A percentile compares a stretch with the other conserved stretches of the same genome.
Conservation (phyloP, 139 green algal species). For the Helicosporidium sp. region DNA sequence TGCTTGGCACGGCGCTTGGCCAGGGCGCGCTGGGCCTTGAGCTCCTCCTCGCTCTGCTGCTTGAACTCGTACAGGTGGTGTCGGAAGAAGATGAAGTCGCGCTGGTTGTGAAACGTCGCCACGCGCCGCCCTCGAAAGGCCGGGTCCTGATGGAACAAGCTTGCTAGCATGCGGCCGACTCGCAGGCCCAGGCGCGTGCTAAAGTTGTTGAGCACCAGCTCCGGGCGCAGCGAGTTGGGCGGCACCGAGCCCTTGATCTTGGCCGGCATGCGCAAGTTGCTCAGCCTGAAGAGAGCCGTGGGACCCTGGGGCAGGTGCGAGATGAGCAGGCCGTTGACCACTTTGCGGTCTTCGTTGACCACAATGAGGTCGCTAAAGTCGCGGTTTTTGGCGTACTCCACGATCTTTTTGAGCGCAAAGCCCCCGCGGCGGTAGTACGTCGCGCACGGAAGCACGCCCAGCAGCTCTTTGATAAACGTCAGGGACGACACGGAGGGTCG, state of each 20-base stretch:
- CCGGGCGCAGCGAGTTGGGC: constrained; percentile 28
- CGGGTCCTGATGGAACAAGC: constrained; percentile 79
- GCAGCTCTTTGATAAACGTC: constrained; percentile 60
- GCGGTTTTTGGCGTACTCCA: constrained; percentile 49
- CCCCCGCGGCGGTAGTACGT: constrained; percentile 71
- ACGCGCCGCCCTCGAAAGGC: constrained; percentile 63
- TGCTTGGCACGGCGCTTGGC: no score
- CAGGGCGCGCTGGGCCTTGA: no score
- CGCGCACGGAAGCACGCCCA: constrained; percentile 24
- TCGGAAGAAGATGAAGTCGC: constrained; percentile 95
- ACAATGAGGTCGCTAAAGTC: constrained; percentile 71
- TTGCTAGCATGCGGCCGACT: constrained; percentile 72
- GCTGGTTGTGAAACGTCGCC: constrained; percentile 97
- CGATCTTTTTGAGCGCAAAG: constrained; percentile 77
- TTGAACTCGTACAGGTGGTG: constrained; percentile 88
- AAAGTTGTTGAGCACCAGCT: constrained; percentile 93
- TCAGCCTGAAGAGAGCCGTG: constrained; percentile 64
- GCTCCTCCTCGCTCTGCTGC: constrained; percentile 42
- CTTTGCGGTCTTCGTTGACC: constrained; percentile 78
- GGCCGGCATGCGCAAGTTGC: constrained; percentile 50
- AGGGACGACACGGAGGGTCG: constrained; percentile 64
- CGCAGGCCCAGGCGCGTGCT: constrained; percentile 63
- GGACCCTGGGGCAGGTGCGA: constrained; percentile 76
- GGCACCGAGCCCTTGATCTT: constrained; percentile 53
- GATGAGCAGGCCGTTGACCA: constrained; percentile 65